Evolutionary conservation across 768 basidiomycete species (phyloP).

Genomic region (Amanita molliuscula): DNA sequence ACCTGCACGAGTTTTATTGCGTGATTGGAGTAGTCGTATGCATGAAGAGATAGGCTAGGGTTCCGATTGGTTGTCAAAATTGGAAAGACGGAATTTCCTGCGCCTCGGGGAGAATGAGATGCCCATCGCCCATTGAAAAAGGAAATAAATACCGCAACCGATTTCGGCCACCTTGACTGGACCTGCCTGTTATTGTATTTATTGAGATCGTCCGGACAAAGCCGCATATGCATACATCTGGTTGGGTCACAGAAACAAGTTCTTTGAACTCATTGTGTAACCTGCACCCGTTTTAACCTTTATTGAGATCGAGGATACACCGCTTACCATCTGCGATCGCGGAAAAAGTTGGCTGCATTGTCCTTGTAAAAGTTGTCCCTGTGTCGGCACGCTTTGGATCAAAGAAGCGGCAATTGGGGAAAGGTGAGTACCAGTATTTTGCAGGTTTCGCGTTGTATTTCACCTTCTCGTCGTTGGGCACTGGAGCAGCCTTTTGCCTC

Average conservation of each 20-base stretch:
- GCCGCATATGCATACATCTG: constrained; percentile 34
- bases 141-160: constrained; percentile 62
- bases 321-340: constrained; percentile 78
- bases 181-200: constrained; percentile 53
- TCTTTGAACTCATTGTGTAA: constrained; percentile 93
- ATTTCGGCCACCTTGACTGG: constrained; percentile 72
- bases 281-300: constrained; percentile 30
- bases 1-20: constrained; percentile 90
- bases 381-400: constrained; percentile 5
- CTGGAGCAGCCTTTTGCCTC: constrained; percentile 63
- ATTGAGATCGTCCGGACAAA: constrained; percentile 8
- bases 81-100: constrained; percentile 93
- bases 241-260: constrained; percentile 56
- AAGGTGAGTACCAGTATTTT: constrained; percentile 47
- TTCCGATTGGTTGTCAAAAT: constrained; percentile 78
- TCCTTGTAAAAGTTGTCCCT: constrained; percentile 94
- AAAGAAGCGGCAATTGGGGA: too few relatives aligned
- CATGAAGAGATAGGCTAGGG: constrained; percentile 58
- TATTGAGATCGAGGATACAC: not conserved
- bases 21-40: constrained; percentile 86
- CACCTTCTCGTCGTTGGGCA: constrained; percentile 59
- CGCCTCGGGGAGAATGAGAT: constrained; percentile 37
- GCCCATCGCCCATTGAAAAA: not conserved
- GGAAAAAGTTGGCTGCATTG: constrained; percentile 86
- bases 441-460: constrained; percentile 69